phyloP scores from a whole-genome alignment of 495 filamentous ascomycete species.

The Neurospora discreta region DNA sequence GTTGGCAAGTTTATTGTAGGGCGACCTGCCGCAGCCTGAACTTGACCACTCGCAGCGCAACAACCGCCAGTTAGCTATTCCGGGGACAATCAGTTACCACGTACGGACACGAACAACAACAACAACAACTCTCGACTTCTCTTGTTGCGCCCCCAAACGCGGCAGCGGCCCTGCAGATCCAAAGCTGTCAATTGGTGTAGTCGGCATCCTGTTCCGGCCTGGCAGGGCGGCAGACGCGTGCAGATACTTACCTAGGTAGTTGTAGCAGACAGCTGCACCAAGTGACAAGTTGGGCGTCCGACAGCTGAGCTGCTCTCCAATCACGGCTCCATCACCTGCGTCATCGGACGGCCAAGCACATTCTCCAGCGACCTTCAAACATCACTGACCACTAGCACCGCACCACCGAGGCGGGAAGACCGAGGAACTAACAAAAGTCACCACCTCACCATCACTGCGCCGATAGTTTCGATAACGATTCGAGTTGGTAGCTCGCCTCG shows the following conservation, averaged over 20 bases:
- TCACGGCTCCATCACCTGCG: background rate
- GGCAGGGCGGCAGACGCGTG: background rate
- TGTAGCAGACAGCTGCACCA: background rate
- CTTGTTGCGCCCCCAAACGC: background rate
- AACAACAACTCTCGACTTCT: background rate
- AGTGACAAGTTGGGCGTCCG: background rate
- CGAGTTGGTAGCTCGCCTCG: background rate
- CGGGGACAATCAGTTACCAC: background rate
- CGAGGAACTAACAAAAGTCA: background rate
- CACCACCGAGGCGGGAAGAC: background rate
- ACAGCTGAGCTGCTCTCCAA: background rate
- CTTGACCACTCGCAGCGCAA: background rate
- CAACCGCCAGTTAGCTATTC: background rate
- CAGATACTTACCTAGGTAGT: background rate
- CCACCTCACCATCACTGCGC: background rate
- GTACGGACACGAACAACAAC: background rate
- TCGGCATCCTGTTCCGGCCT: background rate
- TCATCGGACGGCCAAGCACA: background rate
- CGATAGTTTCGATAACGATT: background rate
- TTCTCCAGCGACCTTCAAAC: background rate
- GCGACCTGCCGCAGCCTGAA: background rate
- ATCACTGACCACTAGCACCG: background rate
- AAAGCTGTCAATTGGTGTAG: background rate
- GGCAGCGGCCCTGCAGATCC: background rate
- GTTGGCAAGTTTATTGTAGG: background rate